These are phyloP conservation scores for Tylopilus sp. DNA, from an alignment of 1,284 basidiomycete genomes.

Conservation along the genomic window DNA sequence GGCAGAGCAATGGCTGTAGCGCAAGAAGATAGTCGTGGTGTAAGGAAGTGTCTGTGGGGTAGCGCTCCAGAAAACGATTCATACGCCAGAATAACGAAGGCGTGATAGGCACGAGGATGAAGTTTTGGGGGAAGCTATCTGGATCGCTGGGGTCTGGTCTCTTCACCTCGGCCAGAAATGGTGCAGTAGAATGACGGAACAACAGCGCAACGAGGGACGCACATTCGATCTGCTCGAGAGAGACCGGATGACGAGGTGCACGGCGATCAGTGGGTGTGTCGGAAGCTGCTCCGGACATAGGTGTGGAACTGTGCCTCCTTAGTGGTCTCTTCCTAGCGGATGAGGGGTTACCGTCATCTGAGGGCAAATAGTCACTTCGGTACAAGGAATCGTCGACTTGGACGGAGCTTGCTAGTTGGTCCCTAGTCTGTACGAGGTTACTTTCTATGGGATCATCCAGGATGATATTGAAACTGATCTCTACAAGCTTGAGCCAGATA, in stretches of 20 bases:
- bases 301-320: constrained; percentile 22
- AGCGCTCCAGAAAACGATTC: constrained; percentile 60
- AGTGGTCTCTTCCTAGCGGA: constrained; percentile 27
- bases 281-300: constrained; percentile 16
- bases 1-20: constrained; percentile 65
- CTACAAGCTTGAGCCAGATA: constrained; percentile 67
- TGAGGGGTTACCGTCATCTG: constrained; percentile 31
- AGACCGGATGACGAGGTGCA: constrained; percentile 36
- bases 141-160: constrained; percentile 22
- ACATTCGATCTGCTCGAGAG: constrained; percentile 68
- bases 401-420: constrained; percentile 17
- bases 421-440: constrained; percentile 34
- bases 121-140: constrained; percentile 23
- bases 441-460: constrained; percentile 60
- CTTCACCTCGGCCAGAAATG: constrained; percentile 43
- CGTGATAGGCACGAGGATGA: constrained; percentile 32
- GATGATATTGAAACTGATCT: constrained; percentile 73
- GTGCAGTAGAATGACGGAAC: constrained; percentile 55
- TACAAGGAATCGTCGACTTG: constrained; percentile 28
- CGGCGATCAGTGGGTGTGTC: constrained; percentile 16
- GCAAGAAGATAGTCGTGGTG: constrained; percentile 69
- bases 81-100: constrained; percentile 62
- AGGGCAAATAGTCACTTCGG: constrained; percentile 28
- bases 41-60: constrained; percentile 68
- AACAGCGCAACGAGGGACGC: constrained; percentile 65